These are phyloP conservation scores for Salix purpurea DNA, from an alignment of 345 rosid genomes.

Conservation along the genomic window DNA sequence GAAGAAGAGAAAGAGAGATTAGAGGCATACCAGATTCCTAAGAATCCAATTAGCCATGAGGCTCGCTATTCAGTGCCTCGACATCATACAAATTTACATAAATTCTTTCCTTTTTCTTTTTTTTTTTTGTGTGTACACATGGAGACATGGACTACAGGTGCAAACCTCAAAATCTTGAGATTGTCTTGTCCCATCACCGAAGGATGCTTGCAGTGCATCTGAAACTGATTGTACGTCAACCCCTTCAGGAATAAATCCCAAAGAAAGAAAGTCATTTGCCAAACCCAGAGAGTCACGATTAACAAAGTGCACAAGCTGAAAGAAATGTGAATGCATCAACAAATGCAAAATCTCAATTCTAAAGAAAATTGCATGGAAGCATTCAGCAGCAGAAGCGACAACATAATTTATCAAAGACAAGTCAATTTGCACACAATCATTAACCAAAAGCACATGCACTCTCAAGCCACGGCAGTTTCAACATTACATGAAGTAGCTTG, in stretches of 20 bases:
- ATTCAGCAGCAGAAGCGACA: conserved; percentile 5
- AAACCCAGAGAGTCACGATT: conserved; percentile 95
- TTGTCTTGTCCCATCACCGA: conserved; percentile 59
- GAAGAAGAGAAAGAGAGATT: neutral
- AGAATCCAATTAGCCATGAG: neutral
- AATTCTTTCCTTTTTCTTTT: neutral
- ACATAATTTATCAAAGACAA: neutral
- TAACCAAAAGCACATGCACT: neutral
- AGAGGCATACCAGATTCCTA: neutral
- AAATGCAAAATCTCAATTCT: conserved; percentile 16
- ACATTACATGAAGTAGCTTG: neutral
- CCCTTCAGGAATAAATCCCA: conserved; percentile 99
- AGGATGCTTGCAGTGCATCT: conserved; percentile 68
- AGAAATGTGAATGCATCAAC: conserved; percentile 34
- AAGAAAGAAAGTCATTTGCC: conserved; percentile 97
- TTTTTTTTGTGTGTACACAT: neutral
- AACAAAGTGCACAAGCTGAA: conserved; percentile 98
- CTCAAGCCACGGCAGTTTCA: neutral
- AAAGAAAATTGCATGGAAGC: conserved; percentile 14
- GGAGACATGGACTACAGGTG: conserved; percentile 5
- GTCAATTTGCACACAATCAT: conserved; percentile 8
- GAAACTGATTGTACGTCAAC: conserved; percentile 71
- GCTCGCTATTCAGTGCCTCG: neutral
- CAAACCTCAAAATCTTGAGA: conserved; percentile 93
- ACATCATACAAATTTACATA: neutral